Conservation (phyloP, 208 protist species). For the Tritrichomonas musculus region DNA sequence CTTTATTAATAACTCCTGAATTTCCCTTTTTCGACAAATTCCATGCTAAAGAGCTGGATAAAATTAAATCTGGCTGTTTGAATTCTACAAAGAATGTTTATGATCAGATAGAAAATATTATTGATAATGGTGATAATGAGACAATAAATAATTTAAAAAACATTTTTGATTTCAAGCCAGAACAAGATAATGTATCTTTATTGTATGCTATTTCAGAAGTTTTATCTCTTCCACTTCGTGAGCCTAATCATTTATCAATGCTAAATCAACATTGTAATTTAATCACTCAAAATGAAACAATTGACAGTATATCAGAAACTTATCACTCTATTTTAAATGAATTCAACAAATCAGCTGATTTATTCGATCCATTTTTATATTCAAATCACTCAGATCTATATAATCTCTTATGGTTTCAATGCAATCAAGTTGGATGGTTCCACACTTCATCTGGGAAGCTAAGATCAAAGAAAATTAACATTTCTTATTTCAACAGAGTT, state of each 20-base stretch:
- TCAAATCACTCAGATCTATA: no score
- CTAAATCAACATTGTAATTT: no score
- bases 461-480: not conserved
- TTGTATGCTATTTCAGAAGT: not conserved
- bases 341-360: no score
- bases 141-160: not conserved
- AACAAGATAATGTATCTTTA: not conserved
- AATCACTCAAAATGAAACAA: no score
- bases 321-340: no score
- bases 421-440: conserved; percentile 10
- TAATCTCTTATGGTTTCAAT: not conserved
- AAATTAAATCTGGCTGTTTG: not conserved
- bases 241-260: no score
- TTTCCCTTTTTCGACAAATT: not conserved
- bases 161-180: not conserved
- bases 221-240: not conserved
- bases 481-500: not conserved
- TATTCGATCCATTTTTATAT: no score
- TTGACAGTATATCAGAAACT: no score
- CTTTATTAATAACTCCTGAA: not conserved
- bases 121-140: not conserved
- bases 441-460: not conserved
- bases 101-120: not conserved
- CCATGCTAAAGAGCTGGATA: not conserved
- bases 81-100: not conserved